These are phyloP conservation scores for Saussurea involucrata DNA, from an alignment of 129 eudicot genomes.

Conservation along the genomic window DNA sequence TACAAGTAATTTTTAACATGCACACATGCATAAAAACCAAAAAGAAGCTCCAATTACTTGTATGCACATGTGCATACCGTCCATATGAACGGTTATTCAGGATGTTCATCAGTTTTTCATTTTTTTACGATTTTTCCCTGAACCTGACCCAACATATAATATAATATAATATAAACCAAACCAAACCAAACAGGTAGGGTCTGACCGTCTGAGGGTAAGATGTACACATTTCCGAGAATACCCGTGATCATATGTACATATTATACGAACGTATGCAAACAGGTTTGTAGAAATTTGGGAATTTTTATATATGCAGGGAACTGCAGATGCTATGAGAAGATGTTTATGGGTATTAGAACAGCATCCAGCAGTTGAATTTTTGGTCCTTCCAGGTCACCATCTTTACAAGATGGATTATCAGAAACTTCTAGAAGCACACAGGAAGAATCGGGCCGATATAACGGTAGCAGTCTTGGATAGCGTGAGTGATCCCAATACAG, in stretches of 20 bases:
- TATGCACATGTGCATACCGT: too few relatives aligned
- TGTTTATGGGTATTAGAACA: conserved; percentile 82
- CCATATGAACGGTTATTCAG: too few relatives aligned
- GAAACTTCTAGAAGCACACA: conserved; percentile 60
- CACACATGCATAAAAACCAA: too few relatives aligned
- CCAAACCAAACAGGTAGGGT: not conserved
- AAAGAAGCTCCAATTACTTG: too few relatives aligned
- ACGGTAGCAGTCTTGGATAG: conserved; percentile 56
- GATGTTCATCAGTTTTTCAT: too few relatives aligned
- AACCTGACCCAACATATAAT: too few relatives aligned
- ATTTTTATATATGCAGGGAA: conserved; percentile 54
- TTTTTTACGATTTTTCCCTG: too few relatives aligned
- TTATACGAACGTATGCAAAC: not conserved
- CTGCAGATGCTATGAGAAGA: conserved; percentile 95
- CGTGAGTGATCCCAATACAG: conserved; percentile 33
- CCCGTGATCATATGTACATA: not conserved
- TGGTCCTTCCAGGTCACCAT: conserved; percentile 93
- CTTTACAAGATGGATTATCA: conserved; percentile 93
- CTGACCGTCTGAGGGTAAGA: not conserved
- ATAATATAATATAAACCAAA: not conserved
- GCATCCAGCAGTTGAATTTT: conserved; percentile 61
- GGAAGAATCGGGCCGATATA: conserved; percentile 56
- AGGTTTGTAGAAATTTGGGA: not conserved
- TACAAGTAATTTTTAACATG: too few relatives aligned
- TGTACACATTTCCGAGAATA: not conserved